Evolutionary conservation across 176 grass and related monocot species (phyloP).

Genomic region (Metroxylon sagu): DNA sequence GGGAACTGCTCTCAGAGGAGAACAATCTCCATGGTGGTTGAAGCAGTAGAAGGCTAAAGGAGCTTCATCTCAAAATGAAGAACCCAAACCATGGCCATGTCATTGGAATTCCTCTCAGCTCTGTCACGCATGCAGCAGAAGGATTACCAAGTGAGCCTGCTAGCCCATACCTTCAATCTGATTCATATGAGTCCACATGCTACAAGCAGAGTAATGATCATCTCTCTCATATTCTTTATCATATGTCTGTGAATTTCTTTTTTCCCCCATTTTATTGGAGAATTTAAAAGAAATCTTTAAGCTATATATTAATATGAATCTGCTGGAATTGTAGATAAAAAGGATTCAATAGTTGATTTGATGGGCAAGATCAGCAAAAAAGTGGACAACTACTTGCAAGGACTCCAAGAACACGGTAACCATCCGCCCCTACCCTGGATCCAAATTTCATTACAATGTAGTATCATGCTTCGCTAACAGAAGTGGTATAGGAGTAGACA

Average conservation of each 20-base stretch:
- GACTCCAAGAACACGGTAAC: slow-evolving; percentile 51
- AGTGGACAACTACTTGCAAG: slow-evolving; percentile 41
- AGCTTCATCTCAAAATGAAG: slow-evolving; percentile 24
- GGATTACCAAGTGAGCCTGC: slow-evolving; percentile 10
- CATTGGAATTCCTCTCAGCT: slow-evolving; percentile 46
- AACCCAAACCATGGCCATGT: slow-evolving; percentile 33
- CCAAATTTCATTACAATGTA: no score
- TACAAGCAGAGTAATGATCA: slow-evolving; percentile 38
- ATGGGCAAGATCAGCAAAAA: slow-evolving; percentile 36
- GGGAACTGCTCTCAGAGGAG: slow-evolving; percentile 24
- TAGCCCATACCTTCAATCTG: not conserved
- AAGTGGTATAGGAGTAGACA: not conserved
- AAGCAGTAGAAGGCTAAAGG: not conserved
- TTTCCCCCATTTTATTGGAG: no score
- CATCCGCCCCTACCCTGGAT: not conserved
- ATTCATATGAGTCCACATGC: slow-evolving; percentile 8
- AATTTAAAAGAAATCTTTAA: no score
- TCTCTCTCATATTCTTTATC: slow-evolving; percentile 2
- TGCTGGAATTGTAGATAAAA: slow-evolving; percentile 20
- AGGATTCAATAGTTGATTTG: slow-evolving; percentile 29
- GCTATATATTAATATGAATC: no score
- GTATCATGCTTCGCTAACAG: no score
- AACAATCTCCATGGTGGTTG: slow-evolving; percentile 9
- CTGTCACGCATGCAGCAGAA: slow-evolving; percentile 29
- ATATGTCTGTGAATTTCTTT: not conserved